Conservation (phyloP, 1,284 basidiomycete genomes). For the Golubevia sp. region DNA sequence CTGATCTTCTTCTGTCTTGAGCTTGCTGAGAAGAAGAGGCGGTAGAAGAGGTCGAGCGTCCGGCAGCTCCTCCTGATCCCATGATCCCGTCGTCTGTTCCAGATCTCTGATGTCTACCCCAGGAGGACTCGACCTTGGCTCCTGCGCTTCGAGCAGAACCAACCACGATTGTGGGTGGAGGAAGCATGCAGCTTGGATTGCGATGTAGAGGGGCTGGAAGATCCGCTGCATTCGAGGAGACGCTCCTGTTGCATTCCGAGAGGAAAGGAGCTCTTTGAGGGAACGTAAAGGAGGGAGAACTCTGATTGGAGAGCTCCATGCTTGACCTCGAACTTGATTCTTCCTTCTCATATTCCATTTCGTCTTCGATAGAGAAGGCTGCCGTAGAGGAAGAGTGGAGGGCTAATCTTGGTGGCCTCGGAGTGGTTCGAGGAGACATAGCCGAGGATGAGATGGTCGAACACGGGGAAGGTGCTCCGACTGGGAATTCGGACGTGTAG, state of each 20-base stretch:
- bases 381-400: no score
- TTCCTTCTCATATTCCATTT: no score
- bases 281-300: no score
- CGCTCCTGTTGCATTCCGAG: neutral
- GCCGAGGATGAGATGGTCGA: neutral
- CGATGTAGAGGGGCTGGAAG: neutral
- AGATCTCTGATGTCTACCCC: neutral
- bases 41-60: neutral
- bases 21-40: neutral
- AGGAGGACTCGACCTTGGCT: neutral
- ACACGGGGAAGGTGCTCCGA: neutral
- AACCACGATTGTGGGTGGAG: neutral
- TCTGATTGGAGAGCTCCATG: no score
- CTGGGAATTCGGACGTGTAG: neutral
- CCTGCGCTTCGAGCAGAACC: neutral
- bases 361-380: no score
- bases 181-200: neutral
- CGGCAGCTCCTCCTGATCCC: neutral
- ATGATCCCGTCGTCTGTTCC: neutral
- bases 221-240: neutral
- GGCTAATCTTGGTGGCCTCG: no score
- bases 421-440: no score
- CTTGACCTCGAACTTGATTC: no score
- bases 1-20: neutral
- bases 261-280: neutral